phyloP scores from a whole-genome alignment of 805 yeast genomes.

The Komagataella mondaviorum region DNA sequence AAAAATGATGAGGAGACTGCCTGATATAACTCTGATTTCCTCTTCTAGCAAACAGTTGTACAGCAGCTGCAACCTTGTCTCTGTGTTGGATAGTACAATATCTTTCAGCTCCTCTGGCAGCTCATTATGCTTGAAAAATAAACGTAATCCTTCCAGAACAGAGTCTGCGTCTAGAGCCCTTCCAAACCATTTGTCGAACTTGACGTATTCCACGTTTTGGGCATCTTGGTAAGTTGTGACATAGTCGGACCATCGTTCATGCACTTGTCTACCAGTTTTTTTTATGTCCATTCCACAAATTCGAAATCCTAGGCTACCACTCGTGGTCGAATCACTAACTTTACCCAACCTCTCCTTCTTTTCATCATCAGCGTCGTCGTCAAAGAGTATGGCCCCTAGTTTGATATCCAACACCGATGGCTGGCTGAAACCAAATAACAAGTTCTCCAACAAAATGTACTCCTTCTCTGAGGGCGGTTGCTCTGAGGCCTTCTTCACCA shows the following conservation, averaged over 20 bases:
- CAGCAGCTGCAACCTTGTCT: conserved; percentile 49
- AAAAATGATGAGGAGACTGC: conserved; percentile 59
- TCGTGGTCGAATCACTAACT: conserved; percentile 65
- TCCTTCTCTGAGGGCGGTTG: conserved; percentile 8
- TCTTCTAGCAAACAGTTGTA: conserved; percentile 48
- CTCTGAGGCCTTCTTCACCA: conserved; percentile 5
- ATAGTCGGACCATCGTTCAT: not conserved
- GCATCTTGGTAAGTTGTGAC: not conserved
- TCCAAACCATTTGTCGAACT: conserved; percentile 61
- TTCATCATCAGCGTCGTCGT: conserved; percentile 40
- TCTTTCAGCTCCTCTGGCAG: conserved; percentile 18
- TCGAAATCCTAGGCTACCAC: conserved; percentile 63
- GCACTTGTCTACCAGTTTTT: conserved; percentile 5
- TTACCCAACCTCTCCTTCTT: conserved; percentile 46
- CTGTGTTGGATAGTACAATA: conserved; percentile 29
- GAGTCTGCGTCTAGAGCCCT: conserved; percentile 33
- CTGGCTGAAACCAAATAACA: conserved; percentile 39
- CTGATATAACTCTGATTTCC: conserved; percentile 56
- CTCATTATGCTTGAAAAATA: conserved; percentile 26
- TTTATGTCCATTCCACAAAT: conserved; percentile 79
- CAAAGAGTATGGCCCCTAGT: conserved; percentile 62
- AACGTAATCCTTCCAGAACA: conserved; percentile 28
- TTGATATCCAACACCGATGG: conserved; percentile 81
- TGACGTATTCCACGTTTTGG: conserved; percentile 21
- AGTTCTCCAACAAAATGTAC: conserved; percentile 60